A percentile compares a stretch with the other conserved stretches of the same genome.
Conservation (phyloP, 805 yeast genomes). For the Candida maesae region DNA sequence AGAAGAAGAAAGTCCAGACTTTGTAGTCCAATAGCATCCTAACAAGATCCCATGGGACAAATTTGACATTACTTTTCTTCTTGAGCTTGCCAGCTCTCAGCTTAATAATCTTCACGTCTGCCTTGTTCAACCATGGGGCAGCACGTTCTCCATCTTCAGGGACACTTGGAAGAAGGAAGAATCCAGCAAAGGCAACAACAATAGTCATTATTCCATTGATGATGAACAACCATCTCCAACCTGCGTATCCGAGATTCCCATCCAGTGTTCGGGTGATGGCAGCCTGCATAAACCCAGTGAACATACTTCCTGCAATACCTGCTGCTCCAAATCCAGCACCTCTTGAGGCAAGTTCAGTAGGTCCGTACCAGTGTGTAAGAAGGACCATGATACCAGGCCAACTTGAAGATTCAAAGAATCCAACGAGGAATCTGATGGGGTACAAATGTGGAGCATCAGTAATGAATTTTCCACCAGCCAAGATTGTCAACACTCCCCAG, state of each 20-base stretch:
- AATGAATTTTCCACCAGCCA: slow-evolving; percentile 35
- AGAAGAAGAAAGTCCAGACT: slow-evolving; percentile 14
- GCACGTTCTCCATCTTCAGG: slow-evolving; percentile 28
- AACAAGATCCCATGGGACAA: slow-evolving; percentile 5
- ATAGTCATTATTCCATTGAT: slow-evolving; percentile 19
- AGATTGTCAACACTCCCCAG: slow-evolving; percentile 68
- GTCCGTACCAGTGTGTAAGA: slow-evolving; percentile 34
- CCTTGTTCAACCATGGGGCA: slow-evolving; percentile 29
- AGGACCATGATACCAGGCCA: slow-evolving; percentile 41
- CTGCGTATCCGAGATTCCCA: slow-evolving; percentile 8
- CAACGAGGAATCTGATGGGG: slow-evolving; percentile 63
- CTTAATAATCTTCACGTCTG: slow-evolving; percentile 30
- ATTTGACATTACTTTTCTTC: slow-evolving; percentile 13
- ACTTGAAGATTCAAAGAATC: slow-evolving; percentile 62
- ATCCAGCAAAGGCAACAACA: slow-evolving; percentile 32
- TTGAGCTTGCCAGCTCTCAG: slow-evolving; percentile 18
- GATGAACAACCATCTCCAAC: slow-evolving; percentile 19
- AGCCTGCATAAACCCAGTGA: slow-evolving; percentile 40
- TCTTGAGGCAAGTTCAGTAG: slow-evolving; percentile 34
- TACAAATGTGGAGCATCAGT: slow-evolving; percentile 40
- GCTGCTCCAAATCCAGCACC: slow-evolving; percentile 24
- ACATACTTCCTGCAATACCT: slow-evolving; percentile 18
- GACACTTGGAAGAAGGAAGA: slow-evolving; percentile 35
- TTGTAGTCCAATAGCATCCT: slow-evolving; percentile 11
- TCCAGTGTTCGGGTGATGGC: slow-evolving; percentile 19